phyloP scores from a whole-genome alignment of 2,329 filamentous ascomycete species.

The Periglandula ipomoeae region DNA sequence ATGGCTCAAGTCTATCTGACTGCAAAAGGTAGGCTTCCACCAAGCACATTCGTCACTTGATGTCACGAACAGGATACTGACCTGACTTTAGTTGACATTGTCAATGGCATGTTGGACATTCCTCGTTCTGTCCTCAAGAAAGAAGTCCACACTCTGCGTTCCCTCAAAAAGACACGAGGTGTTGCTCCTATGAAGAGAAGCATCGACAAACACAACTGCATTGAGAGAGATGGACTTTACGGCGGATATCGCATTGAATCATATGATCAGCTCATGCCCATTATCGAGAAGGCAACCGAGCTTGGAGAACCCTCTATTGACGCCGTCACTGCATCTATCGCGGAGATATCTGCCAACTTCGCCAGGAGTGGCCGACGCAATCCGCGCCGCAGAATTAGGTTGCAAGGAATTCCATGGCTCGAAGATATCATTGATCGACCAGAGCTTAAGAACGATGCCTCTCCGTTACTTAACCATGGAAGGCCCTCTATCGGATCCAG shows the following conservation, averaged over 20 bases:
- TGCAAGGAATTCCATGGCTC: slow-evolving; percentile 16
- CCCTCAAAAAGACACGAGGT: slow-evolving; percentile 6
- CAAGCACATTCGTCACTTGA: neutral
- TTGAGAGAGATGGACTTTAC: slow-evolving; percentile 8
- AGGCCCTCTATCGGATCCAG: slow-evolving; percentile 12
- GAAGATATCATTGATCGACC: slow-evolving; percentile 19
- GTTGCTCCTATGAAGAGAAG: slow-evolving; percentile 21
- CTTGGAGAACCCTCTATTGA: slow-evolving; percentile 16
- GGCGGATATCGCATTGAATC: slow-evolving; percentile 19
- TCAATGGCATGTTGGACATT: slow-evolving; percentile 11
- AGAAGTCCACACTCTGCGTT: slow-evolving; percentile 5
- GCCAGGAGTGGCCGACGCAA: slow-evolving; percentile 1
- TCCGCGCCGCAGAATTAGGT: slow-evolving; percentile 3
- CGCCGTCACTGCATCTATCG: slow-evolving; percentile 17
- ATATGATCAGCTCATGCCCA: slow-evolving; percentile 17
- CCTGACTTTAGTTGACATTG: slow-evolving; percentile 16
- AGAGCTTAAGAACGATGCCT: slow-evolving; percentile 19
- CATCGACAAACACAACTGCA: slow-evolving; percentile 10
- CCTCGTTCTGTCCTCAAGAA: neutral
- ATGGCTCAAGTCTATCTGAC: slow-evolving; percentile 12
- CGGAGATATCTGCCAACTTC: slow-evolving; percentile 15
- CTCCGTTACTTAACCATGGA: slow-evolving; percentile 14
- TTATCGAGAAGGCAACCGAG: slow-evolving; percentile 15
- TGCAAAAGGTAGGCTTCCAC: slow-evolving; percentile 20
- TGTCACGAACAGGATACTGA: neutral